Evolutionary conservation across 2,329 filamentous ascomycete species (phyloP).

Genomic region (Pestalotiopsis sp.): DNA sequence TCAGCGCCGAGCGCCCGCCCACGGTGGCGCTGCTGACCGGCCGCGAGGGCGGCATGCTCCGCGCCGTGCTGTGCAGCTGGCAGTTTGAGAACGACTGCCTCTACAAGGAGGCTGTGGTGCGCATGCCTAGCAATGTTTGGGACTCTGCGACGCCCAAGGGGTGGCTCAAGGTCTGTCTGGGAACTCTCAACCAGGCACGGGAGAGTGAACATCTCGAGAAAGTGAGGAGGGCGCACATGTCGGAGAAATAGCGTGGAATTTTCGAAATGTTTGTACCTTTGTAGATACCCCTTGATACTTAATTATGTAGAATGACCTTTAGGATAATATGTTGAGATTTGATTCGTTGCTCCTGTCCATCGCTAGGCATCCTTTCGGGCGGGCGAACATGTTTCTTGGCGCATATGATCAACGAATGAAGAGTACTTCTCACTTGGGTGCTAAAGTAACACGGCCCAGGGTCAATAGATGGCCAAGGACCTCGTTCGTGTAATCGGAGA

Average conservation of each 20-base stretch:
- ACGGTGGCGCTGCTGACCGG: slow-evolving; percentile 30
- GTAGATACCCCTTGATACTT: not conserved
- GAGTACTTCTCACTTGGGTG: no score
- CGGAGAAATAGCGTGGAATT: not conserved
- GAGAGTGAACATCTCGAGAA: not conserved
- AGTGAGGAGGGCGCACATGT: not conserved
- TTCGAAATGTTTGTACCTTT: not conserved
- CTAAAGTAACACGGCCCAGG: no score
- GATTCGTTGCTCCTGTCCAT: no score
- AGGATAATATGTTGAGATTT: not conserved
- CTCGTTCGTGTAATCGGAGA: no score
- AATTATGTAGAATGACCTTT: not conserved
- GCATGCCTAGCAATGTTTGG: slow-evolving; percentile 21
- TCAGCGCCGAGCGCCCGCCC: slow-evolving; percentile 31
- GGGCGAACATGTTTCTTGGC: no score
- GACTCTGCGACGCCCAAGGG: slow-evolving; percentile 22
- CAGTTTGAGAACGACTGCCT: slow-evolving; percentile 24
- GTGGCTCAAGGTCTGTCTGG: slow-evolving; percentile 23
- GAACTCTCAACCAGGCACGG: slow-evolving; percentile 16
- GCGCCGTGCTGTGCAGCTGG: slow-evolving; percentile 29
- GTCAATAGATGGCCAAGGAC: no score
- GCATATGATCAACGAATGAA: no score
- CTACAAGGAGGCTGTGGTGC: slow-evolving; percentile 24
- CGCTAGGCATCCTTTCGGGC: no score
- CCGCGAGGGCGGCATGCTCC: slow-evolving; percentile 32